Evolutionary conservation across 805 yeast species (phyloP).

Genomic region (Pichia paraexigua): DNA sequence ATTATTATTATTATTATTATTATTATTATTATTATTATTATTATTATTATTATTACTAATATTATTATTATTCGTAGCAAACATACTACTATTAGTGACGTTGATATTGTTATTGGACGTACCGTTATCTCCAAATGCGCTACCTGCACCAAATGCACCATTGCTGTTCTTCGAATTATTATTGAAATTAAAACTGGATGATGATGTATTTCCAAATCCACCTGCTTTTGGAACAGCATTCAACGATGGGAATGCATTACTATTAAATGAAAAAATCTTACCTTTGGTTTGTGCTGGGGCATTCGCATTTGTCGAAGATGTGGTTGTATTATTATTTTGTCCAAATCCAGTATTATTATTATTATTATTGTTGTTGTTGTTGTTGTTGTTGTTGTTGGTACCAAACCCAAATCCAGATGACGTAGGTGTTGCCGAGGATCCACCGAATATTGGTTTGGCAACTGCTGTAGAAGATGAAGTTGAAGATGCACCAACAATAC

Average conservation of each 20-base stretch:
- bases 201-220: background rate
- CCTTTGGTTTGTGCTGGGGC: background rate
- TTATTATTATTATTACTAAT: background rate
- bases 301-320: background rate
- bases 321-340: background rate
- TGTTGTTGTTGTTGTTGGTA: background rate
- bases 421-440: background rate
- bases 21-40: too few species aligned
- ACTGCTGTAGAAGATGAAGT: background rate
- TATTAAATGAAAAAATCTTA: conserved; percentile 1
- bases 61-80: background rate
- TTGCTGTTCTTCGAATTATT: background rate
- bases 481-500: conserved; percentile 1
- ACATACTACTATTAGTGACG: background rate
- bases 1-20: too few species aligned
- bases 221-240: background rate
- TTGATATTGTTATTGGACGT: background rate
- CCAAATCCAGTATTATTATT: background rate
- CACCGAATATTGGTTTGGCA: background rate
- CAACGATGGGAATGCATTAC: conserved; percentile 3
- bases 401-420: background rate
- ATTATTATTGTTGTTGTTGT: too few species aligned
- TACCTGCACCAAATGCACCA: background rate
- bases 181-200: background rate
- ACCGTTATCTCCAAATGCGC: background rate